Percentiles rank a stretch among this genome's conserved stretches.
Conservation (phyloP, 768 basidiomycete genomes). For the Russula compacta region DNA sequence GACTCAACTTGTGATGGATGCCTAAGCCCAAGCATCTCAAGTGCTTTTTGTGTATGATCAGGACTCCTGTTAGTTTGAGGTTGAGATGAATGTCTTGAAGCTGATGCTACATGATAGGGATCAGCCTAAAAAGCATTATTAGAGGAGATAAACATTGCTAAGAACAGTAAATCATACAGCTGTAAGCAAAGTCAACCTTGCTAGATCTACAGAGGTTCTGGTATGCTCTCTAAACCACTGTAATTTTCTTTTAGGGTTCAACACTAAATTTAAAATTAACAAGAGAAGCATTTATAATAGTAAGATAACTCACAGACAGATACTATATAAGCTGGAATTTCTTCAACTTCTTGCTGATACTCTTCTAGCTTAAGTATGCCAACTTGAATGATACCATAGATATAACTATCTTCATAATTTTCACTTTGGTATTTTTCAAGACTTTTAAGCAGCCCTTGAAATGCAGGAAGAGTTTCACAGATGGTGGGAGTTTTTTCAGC, state of each 20-base stretch:
- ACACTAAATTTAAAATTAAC: background rate
- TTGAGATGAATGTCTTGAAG: too few relatives aligned
- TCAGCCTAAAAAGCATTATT: too few relatives aligned
- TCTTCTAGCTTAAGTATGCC: background rate
- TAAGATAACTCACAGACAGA: background rate
- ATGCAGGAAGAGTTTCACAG: background rate
- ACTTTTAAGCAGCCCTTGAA: background rate
- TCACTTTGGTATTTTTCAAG: background rate
- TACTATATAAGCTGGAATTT: background rate
- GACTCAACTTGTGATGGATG: too few relatives aligned
- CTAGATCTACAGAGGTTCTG: too few relatives aligned
- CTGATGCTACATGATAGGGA: too few relatives aligned
- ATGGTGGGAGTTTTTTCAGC: background rate
- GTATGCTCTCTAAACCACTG: background rate
- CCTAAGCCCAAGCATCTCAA: too few relatives aligned
- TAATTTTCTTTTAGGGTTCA: background rate
- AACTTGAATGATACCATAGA: background rate
- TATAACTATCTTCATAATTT: background rate
- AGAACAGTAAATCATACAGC: too few relatives aligned
- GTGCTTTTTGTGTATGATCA: too few relatives aligned
- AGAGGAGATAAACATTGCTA: too few relatives aligned
- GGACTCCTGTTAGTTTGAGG: too few relatives aligned
- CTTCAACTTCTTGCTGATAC: background rate
- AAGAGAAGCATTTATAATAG: background rate
- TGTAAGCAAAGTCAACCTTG: too few relatives aligned